These are phyloP conservation scores for Miamiensis avidus DNA, from an alignment of 169 alveolate species.

Conservation along the genomic window DNA sequence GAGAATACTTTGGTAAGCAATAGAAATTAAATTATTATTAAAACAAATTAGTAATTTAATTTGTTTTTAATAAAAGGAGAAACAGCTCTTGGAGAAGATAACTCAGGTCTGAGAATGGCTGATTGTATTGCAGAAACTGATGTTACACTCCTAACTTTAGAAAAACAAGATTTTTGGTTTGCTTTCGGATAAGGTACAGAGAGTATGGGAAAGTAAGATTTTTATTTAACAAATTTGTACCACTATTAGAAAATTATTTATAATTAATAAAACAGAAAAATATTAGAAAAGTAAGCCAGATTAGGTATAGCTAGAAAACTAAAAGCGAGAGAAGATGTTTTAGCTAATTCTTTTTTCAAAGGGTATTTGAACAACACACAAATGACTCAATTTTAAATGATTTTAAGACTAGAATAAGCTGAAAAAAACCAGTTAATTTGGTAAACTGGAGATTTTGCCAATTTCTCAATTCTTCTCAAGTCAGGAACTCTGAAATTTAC, in stretches of 20 bases:
- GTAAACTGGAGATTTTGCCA: constrained; percentile 12
- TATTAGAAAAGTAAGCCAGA: background rate
- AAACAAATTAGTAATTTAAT: no score
- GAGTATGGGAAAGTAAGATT: constrained; percentile 6
- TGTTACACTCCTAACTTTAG: constrained; percentile 12
- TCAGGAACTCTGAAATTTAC: constrained; percentile 6
- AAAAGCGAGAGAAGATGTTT: background rate
- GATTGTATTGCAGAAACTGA: constrained; percentile 7
- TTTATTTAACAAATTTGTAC: no score
- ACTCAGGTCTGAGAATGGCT: background rate
- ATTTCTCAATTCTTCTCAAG: constrained; percentile 6
- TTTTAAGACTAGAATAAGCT: constrained; percentile 2
- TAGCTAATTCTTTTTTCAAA: constrained; percentile 2
- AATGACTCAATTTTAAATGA: constrained; percentile 21
- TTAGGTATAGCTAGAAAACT: background rate
- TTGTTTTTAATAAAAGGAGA: background rate
- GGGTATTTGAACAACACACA: constrained; percentile 3
- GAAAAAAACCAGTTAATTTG: background rate
- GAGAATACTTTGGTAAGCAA: constrained; percentile 22
- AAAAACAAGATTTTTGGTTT: constrained; percentile 29
- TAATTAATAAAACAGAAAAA: background rate
- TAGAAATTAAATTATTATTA: no score
- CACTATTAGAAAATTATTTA: no score
- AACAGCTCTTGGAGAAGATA: background rate
- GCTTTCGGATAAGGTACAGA: constrained; percentile 25